Evolutionary conservation across 345 rosid genomes (phyloP).

Genomic region (Acer yangbiense): DNA sequence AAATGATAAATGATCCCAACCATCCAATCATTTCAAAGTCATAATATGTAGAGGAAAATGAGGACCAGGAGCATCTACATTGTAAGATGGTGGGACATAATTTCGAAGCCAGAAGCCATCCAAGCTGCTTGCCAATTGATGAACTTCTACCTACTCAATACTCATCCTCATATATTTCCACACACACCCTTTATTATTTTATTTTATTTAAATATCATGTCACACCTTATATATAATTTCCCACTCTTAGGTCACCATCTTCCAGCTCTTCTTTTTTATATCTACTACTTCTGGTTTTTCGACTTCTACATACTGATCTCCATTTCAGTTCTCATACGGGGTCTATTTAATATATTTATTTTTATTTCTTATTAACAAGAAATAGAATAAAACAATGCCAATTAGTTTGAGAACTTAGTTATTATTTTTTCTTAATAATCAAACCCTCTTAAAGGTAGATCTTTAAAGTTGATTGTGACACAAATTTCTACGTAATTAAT

Average conservation of each 20-base stretch:
- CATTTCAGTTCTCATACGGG: no score
- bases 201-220: neutral
- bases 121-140: slow-evolving; percentile 1
- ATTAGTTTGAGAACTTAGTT: no score
- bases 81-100: slow-evolving; percentile 2
- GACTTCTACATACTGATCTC: no score
- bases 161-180: neutral
- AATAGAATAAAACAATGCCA: no score
- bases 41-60: neutral
- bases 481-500: slow-evolving; percentile 1
- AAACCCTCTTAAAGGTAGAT: neutral
- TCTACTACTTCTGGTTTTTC: no score
- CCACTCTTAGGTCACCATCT: neutral
- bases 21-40: slow-evolving; percentile 9
- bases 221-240: neutral
- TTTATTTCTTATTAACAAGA: no score
- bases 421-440: neutral
- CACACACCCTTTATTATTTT: neutral
- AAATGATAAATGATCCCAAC: neutral
- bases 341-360: no score
- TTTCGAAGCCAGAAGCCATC: neutral
- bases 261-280: neutral
- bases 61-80: neutral
- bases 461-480: slow-evolving; percentile 1
- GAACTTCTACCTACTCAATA: slow-evolving; percentile 2